Base-by-base conservation (phyloP, 306 rosid species). In the Clitoria ternatea region DNA sequence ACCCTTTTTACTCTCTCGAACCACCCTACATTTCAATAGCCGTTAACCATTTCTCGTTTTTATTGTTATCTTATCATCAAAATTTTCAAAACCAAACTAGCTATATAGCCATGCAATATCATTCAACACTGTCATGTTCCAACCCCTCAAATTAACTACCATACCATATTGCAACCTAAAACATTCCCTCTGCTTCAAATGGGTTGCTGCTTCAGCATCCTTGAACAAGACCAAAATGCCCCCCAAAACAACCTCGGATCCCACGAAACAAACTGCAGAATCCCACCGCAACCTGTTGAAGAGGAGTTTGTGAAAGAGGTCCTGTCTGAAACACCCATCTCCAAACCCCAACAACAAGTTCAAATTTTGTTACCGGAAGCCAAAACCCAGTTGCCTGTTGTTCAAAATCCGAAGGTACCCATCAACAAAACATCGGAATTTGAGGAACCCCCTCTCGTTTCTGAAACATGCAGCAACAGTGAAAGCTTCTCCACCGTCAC, bases 291-390 rank as follows among this genome's bases (percentile, higher is more conserved):
- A 17, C 82, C 75, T 2, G 53, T 71, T 6, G 97, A 94, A 76
- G 97, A 88, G 53, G 97, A 94, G 76, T 18, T 60, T 4, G 99
- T 94, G 59, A 94, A 94, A 61, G 99, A 94, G 75, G 97, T 94
- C 5, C 89, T 91, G 9, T 91, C 83, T 12, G 99, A 94, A 61
- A 94, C 89, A 52, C 96, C 95, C 48, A 77, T 91, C 63, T 66
- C 82, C 44, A 94, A 83, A 71, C 83, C 88, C 0, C 62, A 29
- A 33, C 42, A 36, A 36, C 77, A 70, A 42, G 52, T 36, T 49
- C 52, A 80, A 11, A 45, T 44, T 27, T 63, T 53, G 52, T 36
- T 5, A 60, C 70, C 18, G 39, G 75, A 61, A 22, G 54, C 45
- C 0, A 57, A 32, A 14, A 70, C 88, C 80, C 82, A 84, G 36